Evolutionary conservation across 2,329 filamentous ascomycete species (phyloP).

Genomic region (Hortaea sp.): DNA sequence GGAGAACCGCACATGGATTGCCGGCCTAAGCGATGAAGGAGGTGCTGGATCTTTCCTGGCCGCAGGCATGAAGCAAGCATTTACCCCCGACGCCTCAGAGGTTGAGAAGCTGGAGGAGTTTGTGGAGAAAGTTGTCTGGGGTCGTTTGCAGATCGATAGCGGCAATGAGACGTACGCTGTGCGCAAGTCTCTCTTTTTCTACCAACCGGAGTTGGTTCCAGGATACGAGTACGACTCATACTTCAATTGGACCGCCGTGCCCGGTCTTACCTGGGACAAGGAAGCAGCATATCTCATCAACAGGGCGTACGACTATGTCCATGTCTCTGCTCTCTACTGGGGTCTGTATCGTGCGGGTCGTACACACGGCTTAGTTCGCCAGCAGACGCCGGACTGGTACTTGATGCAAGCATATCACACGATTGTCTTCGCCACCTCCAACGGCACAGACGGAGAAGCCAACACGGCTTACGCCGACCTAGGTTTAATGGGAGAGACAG

Average conservation of each 20-base stretch:
- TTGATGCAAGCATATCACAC: not conserved
- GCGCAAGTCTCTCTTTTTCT: conserved; percentile 48
- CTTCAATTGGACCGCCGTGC: conserved; percentile 36
- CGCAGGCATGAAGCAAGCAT: conserved; percentile 44
- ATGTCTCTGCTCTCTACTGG: conserved; percentile 32
- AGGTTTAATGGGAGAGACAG: conserved; percentile 51
- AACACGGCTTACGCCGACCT: conserved; percentile 9
- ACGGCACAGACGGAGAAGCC: conserved; percentile 24
- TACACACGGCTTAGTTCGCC: not conserved
- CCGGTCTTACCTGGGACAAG: conserved; percentile 45
- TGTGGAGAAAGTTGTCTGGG: conserved; percentile 42
- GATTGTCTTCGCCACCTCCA: conserved; percentile 20
- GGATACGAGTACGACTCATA: conserved; percentile 35
- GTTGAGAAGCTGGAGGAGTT: conserved; percentile 46
- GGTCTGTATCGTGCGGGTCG: conserved; percentile 44
- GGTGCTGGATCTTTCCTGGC: conserved; percentile 49
- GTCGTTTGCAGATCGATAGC: conserved; percentile 34
- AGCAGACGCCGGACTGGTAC: not conserved
- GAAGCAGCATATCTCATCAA: conserved; percentile 36
- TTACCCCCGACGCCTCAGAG: conserved; percentile 41
- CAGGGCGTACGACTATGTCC: conserved; percentile 51
- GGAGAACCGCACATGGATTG: conserved; percentile 46
- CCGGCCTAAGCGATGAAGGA: conserved; percentile 51
- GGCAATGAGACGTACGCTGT: conserved; percentile 35
- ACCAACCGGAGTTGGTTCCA: conserved; percentile 37